Conservation (phyloP, 768 basidiomycete species). For the Macrocybe gigantea region DNA sequence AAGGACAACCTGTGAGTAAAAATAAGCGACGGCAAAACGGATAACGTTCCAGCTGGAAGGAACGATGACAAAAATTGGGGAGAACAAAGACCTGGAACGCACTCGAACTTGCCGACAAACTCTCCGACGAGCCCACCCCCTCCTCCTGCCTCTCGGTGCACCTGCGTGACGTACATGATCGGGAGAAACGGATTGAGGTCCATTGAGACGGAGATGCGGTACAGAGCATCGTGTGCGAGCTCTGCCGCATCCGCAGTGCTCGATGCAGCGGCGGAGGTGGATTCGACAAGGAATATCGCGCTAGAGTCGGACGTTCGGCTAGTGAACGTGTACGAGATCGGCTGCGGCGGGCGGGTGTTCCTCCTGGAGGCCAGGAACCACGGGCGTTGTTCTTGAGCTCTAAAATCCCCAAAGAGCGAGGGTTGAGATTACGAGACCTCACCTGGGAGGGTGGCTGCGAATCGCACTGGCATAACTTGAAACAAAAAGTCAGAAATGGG, state of each 20-base stretch:
- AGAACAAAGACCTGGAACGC: no score
- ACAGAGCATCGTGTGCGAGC: slow-evolving; percentile 21
- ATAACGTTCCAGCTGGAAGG: no score
- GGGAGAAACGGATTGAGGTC: slow-evolving; percentile 43
- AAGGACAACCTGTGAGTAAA: slow-evolving; percentile 27
- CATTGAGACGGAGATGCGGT: slow-evolving; percentile 35
- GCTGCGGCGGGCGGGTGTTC: slow-evolving; percentile 8
- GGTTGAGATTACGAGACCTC: no score
- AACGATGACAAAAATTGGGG: no score
- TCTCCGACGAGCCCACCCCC: slow-evolving; percentile 24
- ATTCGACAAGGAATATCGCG: slow-evolving; percentile 28
- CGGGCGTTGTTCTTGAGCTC: no score
- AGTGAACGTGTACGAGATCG: slow-evolving; percentile 34
- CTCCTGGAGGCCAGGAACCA: no score
- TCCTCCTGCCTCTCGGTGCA: slow-evolving; percentile 20
- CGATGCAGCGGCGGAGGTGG: slow-evolving; percentile 20
- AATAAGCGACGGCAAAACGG: background rate
- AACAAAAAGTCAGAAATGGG: no score
- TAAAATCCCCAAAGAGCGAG: no score
- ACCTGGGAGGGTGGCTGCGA: no score
- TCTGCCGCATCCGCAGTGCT: background rate
- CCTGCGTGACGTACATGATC: slow-evolving; percentile 35
- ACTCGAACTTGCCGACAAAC: slow-evolving; percentile 33
- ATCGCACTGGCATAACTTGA: no score
- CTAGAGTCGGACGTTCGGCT: slow-evolving; percentile 24